Percentiles rank a stretch among this genome's conserved stretches.
Conservation (phyloP, 306 rosid species). For the Pyrus bretschneideri region DNA sequence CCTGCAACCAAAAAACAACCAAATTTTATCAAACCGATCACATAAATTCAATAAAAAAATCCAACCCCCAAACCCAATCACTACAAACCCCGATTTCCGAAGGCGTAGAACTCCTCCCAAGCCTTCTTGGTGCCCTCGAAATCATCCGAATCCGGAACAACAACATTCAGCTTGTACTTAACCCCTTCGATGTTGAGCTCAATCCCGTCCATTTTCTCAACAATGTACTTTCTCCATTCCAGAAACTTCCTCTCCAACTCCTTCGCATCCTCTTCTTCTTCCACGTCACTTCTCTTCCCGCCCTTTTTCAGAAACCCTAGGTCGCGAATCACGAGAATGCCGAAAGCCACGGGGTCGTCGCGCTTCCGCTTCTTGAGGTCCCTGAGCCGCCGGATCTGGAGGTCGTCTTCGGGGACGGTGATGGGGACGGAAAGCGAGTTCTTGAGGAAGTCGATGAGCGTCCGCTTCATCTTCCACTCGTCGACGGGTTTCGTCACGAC, state of each 20-base stretch:
- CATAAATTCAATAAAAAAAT: background rate
- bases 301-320: slow-evolving; percentile 27
- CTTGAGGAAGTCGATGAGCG: slow-evolving; percentile 59
- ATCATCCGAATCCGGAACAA: slow-evolving; percentile 52
- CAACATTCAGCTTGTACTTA: slow-evolving; percentile 48
- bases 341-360: slow-evolving; percentile 65
- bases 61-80: background rate
- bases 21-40: background rate
- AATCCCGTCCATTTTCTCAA: slow-evolving; percentile 61
- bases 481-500: slow-evolving; percentile 52
- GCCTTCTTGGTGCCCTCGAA: slow-evolving; percentile 47
- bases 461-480: slow-evolving; percentile 78
- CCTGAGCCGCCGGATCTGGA: slow-evolving; percentile 42
- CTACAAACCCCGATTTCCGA: slow-evolving; percentile 47
- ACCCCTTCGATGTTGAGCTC: slow-evolving; percentile 76
- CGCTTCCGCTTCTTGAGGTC: slow-evolving; percentile 80
- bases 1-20: slow-evolving; percentile 20
- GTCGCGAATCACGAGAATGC: slow-evolving; percentile 57
- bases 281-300: background rate
- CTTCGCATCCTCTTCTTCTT: slow-evolving; percentile 19
- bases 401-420: slow-evolving; percentile 57
- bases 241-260: slow-evolving; percentile 41
- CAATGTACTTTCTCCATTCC: slow-evolving; percentile 49
- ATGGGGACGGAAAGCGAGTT: slow-evolving; percentile 46
- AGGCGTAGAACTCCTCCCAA: slow-evolving; percentile 66